Evolutionary conservation across 129 eudicot species (phyloP), one percentile per base, ranked within the genome.

Genomic region (Centrapalus pauciflorus): DNA sequence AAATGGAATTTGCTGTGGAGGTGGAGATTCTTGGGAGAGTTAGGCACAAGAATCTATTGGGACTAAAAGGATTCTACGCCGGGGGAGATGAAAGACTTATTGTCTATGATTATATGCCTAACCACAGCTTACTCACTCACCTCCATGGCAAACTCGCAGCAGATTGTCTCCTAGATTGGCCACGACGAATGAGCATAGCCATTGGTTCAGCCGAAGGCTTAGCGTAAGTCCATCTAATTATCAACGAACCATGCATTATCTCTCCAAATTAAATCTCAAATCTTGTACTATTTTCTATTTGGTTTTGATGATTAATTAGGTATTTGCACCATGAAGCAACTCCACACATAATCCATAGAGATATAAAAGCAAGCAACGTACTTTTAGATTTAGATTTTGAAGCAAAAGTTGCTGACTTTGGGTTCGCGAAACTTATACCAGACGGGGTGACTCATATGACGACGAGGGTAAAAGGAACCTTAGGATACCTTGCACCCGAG

Each of bases 81-180:
- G 94, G 87, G n/a, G 94, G 92, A 9, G 90, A 85, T 54, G 96
- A 89, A 77, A 83, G 94, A 73, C 90, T 89, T 17, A 85, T 89
- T n/a, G 88, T 89, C 54, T 89, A 89, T 62, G 96, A 89, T 74
- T 89, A 83, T 45, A 89, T 89, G 96, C 93, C 93, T 50, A 89
- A 89, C 57, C 92, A 82, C 65, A 89, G 96, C 82, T 81, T 89
- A 73, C 76, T 79, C 54, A 85, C 87, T 33, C 96, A 89, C 73
- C 85, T 89, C 14, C 96, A 89, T 64, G 96, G 96, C 30, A 74
- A 85, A 75, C 89, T 89, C 17, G 83, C 96, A 12, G 63, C 87
- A 4, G 83, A 82, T 40, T 80, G 89, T 62, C 71, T 76, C n/a
- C 62, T 89, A 23, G 89, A 89, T 71, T 89, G 96, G 96, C 73